These are phyloP conservation scores for Acanthamoeba lenticulata DNA, from an alignment of 208 protist species.

Conservation along the genomic window DNA sequence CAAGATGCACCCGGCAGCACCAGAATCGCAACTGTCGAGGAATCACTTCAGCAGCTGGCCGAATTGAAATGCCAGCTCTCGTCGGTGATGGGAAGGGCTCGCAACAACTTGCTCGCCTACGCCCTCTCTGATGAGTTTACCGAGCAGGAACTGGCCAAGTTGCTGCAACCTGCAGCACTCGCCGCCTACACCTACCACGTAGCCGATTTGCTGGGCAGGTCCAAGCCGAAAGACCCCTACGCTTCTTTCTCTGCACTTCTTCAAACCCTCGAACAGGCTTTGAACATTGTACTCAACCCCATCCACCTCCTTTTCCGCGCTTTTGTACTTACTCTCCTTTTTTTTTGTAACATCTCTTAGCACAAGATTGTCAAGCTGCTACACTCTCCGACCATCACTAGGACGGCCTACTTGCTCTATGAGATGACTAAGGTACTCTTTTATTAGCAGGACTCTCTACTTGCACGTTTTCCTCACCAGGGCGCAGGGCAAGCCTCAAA, in stretches of 20 bases:
- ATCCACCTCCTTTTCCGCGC: too few species aligned
- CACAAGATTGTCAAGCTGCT: slow-evolving; percentile 29
- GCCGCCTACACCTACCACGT: slow-evolving; percentile 8
- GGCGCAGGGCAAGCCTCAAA: slow-evolving; percentile 21
- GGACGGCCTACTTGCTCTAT: slow-evolving; percentile 9
- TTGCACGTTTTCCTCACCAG: background rate
- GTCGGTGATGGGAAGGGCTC: background rate
- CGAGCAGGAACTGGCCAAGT: slow-evolving; percentile 17
- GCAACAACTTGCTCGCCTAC: slow-evolving; percentile 46
- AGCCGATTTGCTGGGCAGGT: slow-evolving; percentile 9
- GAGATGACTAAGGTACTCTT: slow-evolving; percentile 24
- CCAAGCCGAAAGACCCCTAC: slow-evolving; percentile 46
- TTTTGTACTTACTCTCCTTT: background rate
- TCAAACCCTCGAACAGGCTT: background rate
- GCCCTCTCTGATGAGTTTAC: slow-evolving; percentile 36
- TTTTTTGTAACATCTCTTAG: background rate
- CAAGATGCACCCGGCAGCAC: background rate
- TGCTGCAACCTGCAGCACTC: background rate
- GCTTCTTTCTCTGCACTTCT: background rate
- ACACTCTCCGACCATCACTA: slow-evolving; percentile 11
- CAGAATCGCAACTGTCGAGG: background rate
- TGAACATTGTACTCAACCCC: background rate
- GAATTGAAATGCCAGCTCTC: slow-evolving; percentile 21
- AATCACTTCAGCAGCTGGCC: background rate
- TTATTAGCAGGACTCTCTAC: background rate